Base-by-base conservation (phyloP, 2,329 filamentous ascomycete species). In the Trichoderma sp. region DNA sequence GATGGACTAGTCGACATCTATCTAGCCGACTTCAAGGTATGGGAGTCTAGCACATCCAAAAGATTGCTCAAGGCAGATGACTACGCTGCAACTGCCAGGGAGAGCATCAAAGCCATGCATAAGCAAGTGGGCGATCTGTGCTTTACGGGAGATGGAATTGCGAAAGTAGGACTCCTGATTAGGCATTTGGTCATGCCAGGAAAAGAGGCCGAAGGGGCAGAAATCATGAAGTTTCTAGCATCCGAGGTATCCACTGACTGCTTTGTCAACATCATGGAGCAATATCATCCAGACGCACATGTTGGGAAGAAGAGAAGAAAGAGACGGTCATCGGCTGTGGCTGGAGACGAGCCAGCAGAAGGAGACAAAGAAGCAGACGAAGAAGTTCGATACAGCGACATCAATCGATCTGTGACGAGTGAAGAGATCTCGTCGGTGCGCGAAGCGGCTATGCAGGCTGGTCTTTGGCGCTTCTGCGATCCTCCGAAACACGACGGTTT, bases 231-330 rank as follows among this genome's bases (percentile, higher is more conserved):
- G 77, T 97, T 94, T 88, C 86, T 97, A 18, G 94, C 93, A 0
- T 86, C 89, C 33, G 90, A 95, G 71, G 88, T 97, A 2, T 94
- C 93, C 4, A 88, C 86, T 74, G 94, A 97, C 82, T 87, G 93
- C 60, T 96, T 95, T 83, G 89, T 97, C 76, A 93, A 97, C 81
- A 92, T 97, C 78, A 97, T 97, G 94, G 94, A 97, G 83, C 94
- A 97, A 84, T 97, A 97, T 81, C 91, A 91, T 77, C 94, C 94
- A 0, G 90, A 93, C 77, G 94, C 93, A 0, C 91, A 97, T 82
- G 94, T 97, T 1, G 94, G 94, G 4, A 96, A 95, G 85, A 85
- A 87, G 72, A 90, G 85, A 79, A 78, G 80, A 41, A 74, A 67
- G 16, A 83, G 78, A 31, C 63, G 29, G 24, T 4, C 29, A 53